Percentiles rank a stretch among this genome's conserved stretches.
phyloP scores from a whole-genome alignment of 176 grass and related monocot species.

The Calamus simplicifolius region DNA sequence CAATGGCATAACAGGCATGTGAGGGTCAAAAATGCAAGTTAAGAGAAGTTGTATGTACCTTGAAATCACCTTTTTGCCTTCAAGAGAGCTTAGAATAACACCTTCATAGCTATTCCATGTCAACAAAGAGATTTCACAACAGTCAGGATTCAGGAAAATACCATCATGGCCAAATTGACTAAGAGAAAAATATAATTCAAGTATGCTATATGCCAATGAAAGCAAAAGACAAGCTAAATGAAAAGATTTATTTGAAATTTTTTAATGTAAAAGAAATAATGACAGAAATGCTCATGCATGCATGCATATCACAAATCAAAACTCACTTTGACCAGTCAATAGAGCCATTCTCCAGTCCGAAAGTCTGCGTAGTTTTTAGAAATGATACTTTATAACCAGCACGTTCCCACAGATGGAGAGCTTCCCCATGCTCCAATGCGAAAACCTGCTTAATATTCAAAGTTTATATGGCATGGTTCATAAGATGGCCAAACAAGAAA shows the following conservation, averaged over 20 bases:
- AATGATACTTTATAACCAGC: constrained; percentile 41
- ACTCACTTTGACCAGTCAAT: constrained; percentile 92
- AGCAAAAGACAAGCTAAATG: too few species aligned
- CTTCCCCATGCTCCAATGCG: constrained; percentile 43
- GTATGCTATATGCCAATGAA: too few species aligned
- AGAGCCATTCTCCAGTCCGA: constrained; percentile 1
- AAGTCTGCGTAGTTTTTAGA: constrained; percentile 17
- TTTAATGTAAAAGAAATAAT: too few species aligned
- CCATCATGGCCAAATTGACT: too few species aligned
- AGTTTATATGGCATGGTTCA: neutral
- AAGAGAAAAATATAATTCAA: too few species aligned
- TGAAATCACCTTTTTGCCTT: constrained; percentile 59
- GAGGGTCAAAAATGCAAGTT: neutral
- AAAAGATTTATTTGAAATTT: too few species aligned
- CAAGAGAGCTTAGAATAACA: constrained; percentile 67
- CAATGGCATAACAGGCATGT: too few species aligned
- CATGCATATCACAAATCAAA: neutral
- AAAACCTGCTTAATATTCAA: constrained; percentile 50
- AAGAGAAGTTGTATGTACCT: constrained; percentile 40
- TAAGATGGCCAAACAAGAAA: constrained; percentile 5
- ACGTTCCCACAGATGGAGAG: constrained; percentile 49
- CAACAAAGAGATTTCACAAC: too few species aligned
- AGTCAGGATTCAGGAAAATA: too few species aligned
- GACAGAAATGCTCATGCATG: too few species aligned
- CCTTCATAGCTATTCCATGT: constrained; percentile 44